phyloP scores from a whole-genome alignment of 2,329 filamentous ascomycete species.

The Cladorrhinum sp. region DNA sequence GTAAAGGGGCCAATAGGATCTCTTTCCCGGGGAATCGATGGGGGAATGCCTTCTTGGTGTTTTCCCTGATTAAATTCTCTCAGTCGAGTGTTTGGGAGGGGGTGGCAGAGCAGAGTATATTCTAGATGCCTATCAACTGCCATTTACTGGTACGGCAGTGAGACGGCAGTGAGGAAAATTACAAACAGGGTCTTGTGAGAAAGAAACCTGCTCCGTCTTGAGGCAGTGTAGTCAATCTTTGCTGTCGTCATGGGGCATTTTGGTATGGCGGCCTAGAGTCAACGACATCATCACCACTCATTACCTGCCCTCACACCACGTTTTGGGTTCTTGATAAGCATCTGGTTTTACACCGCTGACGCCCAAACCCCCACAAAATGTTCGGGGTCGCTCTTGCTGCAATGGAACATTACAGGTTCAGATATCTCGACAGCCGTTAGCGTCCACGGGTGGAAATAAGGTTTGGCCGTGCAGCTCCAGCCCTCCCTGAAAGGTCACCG shows the following conservation, averaged over 20 bases:
- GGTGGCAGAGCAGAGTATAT: background rate
- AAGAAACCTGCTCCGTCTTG: background rate
- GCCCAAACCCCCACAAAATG: too few relatives aligned
- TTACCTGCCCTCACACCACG: background rate
- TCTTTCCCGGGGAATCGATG: background rate
- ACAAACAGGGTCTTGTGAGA: background rate
- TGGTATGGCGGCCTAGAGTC: background rate
- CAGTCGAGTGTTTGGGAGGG: background rate
- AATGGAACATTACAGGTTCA: background rate
- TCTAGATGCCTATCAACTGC: background rate
- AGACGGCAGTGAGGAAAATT: background rate
- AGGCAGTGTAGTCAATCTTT: background rate
- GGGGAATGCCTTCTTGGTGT: background rate
- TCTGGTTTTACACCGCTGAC: too few relatives aligned
- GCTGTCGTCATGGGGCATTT: background rate
- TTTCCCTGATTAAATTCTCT: background rate
- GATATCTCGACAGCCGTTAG: background rate
- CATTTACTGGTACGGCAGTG: background rate
- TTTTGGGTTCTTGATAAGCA: background rate
- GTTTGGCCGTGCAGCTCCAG: background rate
- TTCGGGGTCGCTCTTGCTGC: background rate
- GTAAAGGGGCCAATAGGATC: conserved; percentile 2
- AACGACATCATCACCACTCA: background rate
- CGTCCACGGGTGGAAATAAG: background rate
- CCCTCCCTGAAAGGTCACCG: background rate